Evolutionary conservation across 2,329 filamentous ascomycete species (phyloP).

Genomic region (Fusarium nisikadoi): DNA sequence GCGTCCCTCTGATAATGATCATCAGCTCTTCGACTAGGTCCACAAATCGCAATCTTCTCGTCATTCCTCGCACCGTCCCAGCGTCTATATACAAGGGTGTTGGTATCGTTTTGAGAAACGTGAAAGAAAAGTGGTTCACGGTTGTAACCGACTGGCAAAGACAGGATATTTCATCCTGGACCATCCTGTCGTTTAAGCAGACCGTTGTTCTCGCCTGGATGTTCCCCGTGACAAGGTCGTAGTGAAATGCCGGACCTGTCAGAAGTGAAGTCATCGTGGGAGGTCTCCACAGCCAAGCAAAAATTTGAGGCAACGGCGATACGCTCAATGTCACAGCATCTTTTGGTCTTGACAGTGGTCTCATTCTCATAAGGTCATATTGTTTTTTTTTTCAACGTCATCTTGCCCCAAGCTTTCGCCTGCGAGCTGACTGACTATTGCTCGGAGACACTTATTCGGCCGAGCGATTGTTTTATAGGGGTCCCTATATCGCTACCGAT

Average conservation of each 20-base stretch:
- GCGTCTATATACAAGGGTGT: constrained; percentile 1
- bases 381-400: constrained; percentile 30
- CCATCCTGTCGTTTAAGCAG: constrained; percentile 11
- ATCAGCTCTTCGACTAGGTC: constrained; percentile 21
- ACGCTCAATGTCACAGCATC: constrained; percentile 23
- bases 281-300: constrained; percentile 12
- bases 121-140: constrained; percentile 38
- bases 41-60: constrained; percentile 39
- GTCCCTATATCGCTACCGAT: constrained; percentile 16
- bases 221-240: constrained; percentile 11
- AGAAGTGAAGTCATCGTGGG: constrained; percentile 43
- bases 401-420: constrained; percentile 18
- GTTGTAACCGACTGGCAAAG: constrained; percentile 29
- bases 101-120: constrained; percentile 11
- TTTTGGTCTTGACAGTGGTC: constrained; percentile 10
- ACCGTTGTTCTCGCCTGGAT: constrained; percentile 17
- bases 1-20: constrained; percentile 30
- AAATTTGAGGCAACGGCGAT: constrained; percentile 13
- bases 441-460: constrained; percentile 34
- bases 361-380: constrained; percentile 15
- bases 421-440: constrained; percentile 1
- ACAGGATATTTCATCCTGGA: constrained; percentile 15
- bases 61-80: constrained; percentile 34
- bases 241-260: constrained; percentile 11
- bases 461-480: constrained; percentile 33